Evolutionary conservation across 192 early-diverging fungal species (phyloP), one percentile per base, ranked within the genome.

Genomic region (Backusella psychrophila): DNA sequence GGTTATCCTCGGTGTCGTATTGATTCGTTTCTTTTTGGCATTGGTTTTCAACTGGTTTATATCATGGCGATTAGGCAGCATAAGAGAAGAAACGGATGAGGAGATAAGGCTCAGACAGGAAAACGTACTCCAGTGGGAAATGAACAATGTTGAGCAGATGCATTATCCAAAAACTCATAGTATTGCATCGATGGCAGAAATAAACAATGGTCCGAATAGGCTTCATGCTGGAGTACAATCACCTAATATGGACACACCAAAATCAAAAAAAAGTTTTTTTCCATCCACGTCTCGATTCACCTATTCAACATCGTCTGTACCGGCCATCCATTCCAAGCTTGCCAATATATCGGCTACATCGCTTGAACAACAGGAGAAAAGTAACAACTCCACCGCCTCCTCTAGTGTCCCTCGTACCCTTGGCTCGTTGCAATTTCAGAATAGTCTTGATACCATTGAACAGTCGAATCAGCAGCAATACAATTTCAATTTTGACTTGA

Each of bases 21-120:
- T 92, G 53, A 83, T 89, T 69, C 88, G 90, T 66, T 97, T 97
- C 77, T 80, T 90, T 69, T 77, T 95, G 83, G 94, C 95, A 0
- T 72, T 96, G 34, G 84, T 90, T 41, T 96, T 95, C 85, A 88
- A 89, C 42, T 96, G 95, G 95, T 88, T 94, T 68, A 82, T 95
- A 63, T 90, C 91, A 11, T 89, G 91, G 83, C 84, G 90, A 46
- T 83, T 97, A 44, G 96, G 96, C 6, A 90, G 90, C 68, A 88
- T 96, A 63, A 87, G 87, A 49, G 82, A 88, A 73, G 87, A 91
- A 73, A 87, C 91, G 46, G 87, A 86, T 46, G 85, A 84, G 41
- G 85, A 87, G 42, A 83, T 84, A 75, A 63, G 79, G 19, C 66
- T 72, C 15, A 74, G 86, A 17, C 81, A 83, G 65, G 86, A 89